Percentiles rank a stretch among this genome's conserved stretches.
Evolutionary conservation across 1,284 basidiomycete genomes (phyloP).

Genomic region (Austroboletus olivaceoglutinosus): DNA sequence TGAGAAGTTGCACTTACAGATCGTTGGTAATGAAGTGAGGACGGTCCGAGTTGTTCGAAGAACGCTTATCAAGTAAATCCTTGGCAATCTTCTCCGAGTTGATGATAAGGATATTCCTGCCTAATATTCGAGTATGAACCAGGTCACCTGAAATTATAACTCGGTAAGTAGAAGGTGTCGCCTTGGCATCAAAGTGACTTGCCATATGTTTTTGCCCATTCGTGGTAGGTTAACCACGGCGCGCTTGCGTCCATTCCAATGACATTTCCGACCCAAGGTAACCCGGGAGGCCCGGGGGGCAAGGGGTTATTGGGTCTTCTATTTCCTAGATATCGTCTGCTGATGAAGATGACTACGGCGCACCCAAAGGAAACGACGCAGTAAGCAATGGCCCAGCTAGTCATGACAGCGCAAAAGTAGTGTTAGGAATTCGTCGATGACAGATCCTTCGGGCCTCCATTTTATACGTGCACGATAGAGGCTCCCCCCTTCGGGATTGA

Average conservation of each 20-base stretch:
- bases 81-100: constrained; percentile 20
- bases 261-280: not conserved
- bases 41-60: constrained; percentile 18
- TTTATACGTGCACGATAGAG: not conserved
- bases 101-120: constrained; percentile 18
- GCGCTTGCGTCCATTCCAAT: not conserved
- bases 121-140: constrained; percentile 10
- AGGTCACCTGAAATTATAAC: constrained; percentile 10
- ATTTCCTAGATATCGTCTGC: not conserved
- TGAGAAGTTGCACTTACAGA: constrained; percentile 4
- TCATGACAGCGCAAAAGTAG: not conserved
- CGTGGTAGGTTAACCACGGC: constrained; percentile 13
- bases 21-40: constrained; percentile 8
- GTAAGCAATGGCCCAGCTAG: not conserved
- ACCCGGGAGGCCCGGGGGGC: constrained; percentile 1
- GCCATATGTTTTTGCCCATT: constrained; percentile 15
- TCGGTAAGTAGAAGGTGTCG: not conserved
- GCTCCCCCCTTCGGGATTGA: not conserved
- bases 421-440: not conserved
- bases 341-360: not conserved
- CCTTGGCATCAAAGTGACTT: not conserved
- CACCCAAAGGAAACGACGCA: not conserved
- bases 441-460: not conserved
- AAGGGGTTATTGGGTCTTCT: not conserved
- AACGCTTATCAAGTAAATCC: constrained; percentile 13